Evolutionary conservation across 1,284 basidiomycete species (phyloP).

Genomic region (Chondrostereum purpureum): DNA sequence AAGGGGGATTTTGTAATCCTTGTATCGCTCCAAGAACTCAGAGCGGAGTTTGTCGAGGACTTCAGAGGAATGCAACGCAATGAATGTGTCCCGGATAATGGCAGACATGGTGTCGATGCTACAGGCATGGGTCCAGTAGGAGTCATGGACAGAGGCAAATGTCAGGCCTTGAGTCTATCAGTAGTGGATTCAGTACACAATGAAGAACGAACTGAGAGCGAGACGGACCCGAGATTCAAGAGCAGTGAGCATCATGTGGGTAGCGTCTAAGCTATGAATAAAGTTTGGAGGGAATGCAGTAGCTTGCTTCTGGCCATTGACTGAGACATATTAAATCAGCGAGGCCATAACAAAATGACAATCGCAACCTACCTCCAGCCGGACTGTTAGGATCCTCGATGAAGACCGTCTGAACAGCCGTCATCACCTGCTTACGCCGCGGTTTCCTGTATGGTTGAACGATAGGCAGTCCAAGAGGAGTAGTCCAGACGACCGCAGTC

Average conservation of each 20-base stretch:
- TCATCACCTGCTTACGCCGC: slow-evolving; percentile 79
- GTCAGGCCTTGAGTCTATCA: slow-evolving; percentile 65
- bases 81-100: slow-evolving; percentile 90
- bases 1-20: slow-evolving; percentile 69
- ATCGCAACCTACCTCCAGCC: slow-evolving; percentile 49
- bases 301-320: slow-evolving; percentile 85
- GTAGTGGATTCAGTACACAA: not conserved
- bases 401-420: slow-evolving; percentile 86
- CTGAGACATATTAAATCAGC: slow-evolving; percentile 39
- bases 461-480: slow-evolving; percentile 88
- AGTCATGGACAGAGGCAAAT: slow-evolving; percentile 97
- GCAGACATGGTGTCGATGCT: slow-evolving; percentile 87
- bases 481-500: slow-evolving; percentile 96
- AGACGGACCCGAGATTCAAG: slow-evolving; percentile 75
- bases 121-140: slow-evolving; percentile 96
- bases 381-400: slow-evolving; percentile 85
- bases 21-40: slow-evolving; percentile 77
- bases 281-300: slow-evolving; percentile 99
- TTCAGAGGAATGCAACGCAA: slow-evolving; percentile 85
- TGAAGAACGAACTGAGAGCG: not conserved
- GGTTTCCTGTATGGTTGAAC: slow-evolving; percentile 94
- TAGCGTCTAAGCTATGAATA: slow-evolving; percentile 95
- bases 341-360: slow-evolving; percentile 2
- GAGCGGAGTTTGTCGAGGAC: slow-evolving; percentile 56
- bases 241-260: slow-evolving; percentile 99